A percentile compares a stretch with the other conserved stretches of the same genome.
Conservation (phyloP, 164 flowering plant genomes). For the Malania oleifera region DNA sequence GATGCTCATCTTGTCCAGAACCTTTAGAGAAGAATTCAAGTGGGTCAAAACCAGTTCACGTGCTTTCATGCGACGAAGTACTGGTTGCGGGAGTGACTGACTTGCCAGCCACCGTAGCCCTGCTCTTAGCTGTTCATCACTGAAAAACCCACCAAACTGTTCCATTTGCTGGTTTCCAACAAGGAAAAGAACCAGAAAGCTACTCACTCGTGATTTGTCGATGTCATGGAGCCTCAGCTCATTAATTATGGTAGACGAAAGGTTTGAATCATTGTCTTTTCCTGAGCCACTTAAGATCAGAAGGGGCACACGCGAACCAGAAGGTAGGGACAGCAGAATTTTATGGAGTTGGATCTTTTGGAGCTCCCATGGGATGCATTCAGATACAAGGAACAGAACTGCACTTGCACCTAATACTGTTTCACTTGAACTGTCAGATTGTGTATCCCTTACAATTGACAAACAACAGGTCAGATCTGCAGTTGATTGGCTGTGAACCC, state of each 20-base stretch:
- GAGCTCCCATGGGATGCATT: slow-evolving; percentile 46
- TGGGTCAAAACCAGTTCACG: slow-evolving; percentile 54
- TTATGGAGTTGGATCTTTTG: slow-evolving; percentile 55
- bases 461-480: slow-evolving; percentile 45
- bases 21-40: slow-evolving; percentile 42
- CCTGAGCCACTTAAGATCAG: slow-evolving; percentile 46
- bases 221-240: slow-evolving; percentile 47
- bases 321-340: slow-evolving; percentile 49
- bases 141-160: slow-evolving; percentile 43
- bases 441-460: slow-evolving; percentile 51
- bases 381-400: slow-evolving; percentile 50
- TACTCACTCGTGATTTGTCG: slow-evolving; percentile 47
- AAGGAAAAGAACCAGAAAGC: slow-evolving; percentile 37
- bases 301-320: slow-evolving; percentile 63
- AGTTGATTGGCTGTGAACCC: slow-evolving; percentile 30
- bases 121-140: slow-evolving; percentile 50
- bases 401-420: slow-evolving; percentile 57
- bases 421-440: slow-evolving; percentile 24
- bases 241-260: slow-evolving; percentile 22
- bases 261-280: slow-evolving; percentile 23
- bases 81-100: slow-evolving; percentile 56
- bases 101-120: slow-evolving; percentile 82
- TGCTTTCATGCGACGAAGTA: slow-evolving; percentile 35
- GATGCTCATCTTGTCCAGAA: slow-evolving; percentile 29
- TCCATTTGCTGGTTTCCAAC: slow-evolving; percentile 21